Conservation (phyloP, 257 asterid species). For the Salvia splendens region DNA sequence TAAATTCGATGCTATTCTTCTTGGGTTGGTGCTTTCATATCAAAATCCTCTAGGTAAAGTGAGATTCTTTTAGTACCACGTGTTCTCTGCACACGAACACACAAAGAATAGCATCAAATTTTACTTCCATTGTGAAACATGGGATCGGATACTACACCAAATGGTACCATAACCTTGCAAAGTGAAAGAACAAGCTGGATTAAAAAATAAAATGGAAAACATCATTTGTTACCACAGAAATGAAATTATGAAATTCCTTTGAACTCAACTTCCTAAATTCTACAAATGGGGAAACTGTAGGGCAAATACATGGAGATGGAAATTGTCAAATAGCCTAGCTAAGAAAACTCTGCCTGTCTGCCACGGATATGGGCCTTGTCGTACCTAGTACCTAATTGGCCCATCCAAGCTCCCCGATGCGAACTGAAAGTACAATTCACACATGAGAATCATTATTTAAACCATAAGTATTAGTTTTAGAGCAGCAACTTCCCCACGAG, state of each 20-base stretch:
- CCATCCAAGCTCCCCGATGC: slow-evolving; percentile 99
- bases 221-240: no score
- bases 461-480: not conserved
- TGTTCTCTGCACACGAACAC: no score
- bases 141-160: no score
- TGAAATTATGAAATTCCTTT: not conserved
- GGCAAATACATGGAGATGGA: slow-evolving; percentile 14
- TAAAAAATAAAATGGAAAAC: not conserved
- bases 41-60: not conserved
- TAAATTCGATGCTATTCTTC: not conserved
- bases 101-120: not conserved
- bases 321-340: not conserved
- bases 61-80: no score
- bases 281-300: not conserved
- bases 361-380: slow-evolving; percentile 8
- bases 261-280: slow-evolving; percentile 13
- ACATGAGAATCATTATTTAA: not conserved
- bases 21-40: not conserved
- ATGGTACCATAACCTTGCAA: no score
- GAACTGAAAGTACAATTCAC: slow-evolving; percentile 53
- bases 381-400: slow-evolving; percentile 70
- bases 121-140: no score
- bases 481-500: not conserved
- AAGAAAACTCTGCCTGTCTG: not conserved
- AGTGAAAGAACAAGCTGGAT: not conserved